Percentiles rank a stretch among this genome's conserved stretches.
phyloP scores from a whole-genome alignment of 2,329 filamentous ascomycete species.

The Rutstroemia sp. region DNA sequence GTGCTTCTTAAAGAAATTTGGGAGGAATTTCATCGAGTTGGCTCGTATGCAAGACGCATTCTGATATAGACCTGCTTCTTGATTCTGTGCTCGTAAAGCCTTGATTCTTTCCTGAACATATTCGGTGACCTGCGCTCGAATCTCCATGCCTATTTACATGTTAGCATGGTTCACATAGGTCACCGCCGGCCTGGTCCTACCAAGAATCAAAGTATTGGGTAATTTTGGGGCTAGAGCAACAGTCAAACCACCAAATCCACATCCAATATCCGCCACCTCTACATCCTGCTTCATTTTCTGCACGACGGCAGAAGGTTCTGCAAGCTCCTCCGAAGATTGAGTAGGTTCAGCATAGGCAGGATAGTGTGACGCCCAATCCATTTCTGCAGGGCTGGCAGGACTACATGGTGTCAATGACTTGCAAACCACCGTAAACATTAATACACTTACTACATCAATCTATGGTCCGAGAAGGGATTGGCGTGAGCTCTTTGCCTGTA shows the following conservation, averaged over 20 bases:
- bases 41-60: conserved; percentile 85
- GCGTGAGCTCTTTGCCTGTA: conserved; percentile 95
- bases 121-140: conserved; percentile 80
- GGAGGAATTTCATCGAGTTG: conserved; percentile 99
- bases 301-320: conserved; percentile 9
- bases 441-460: conserved; percentile 68
- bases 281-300: conserved; percentile 56
- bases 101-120: conserved; percentile 84
- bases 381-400: conserved; percentile 67
- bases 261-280: conserved; percentile 93
- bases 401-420: conserved; percentile 38
- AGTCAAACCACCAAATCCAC: conserved; percentile 86
- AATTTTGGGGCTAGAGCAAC: conserved; percentile 77
- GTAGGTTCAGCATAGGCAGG: conserved; percentile 56
- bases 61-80: conserved; percentile 54
- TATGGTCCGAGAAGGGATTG: conserved; percentile 95
- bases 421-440: background rate
- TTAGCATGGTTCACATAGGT: conserved; percentile 7
- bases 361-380: conserved; percentile 88
- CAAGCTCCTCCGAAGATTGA: conserved; percentile 23
- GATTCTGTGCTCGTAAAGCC: conserved; percentile 65
- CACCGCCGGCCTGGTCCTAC: conserved; percentile 37
- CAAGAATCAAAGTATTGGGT: conserved; percentile 76
- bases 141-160: conserved; percentile 66
- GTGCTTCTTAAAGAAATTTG: conserved; percentile 81